Conservation (phyloP, 2,329 filamentous ascomycete genomes). For the Fusarium xylarioides region DNA sequence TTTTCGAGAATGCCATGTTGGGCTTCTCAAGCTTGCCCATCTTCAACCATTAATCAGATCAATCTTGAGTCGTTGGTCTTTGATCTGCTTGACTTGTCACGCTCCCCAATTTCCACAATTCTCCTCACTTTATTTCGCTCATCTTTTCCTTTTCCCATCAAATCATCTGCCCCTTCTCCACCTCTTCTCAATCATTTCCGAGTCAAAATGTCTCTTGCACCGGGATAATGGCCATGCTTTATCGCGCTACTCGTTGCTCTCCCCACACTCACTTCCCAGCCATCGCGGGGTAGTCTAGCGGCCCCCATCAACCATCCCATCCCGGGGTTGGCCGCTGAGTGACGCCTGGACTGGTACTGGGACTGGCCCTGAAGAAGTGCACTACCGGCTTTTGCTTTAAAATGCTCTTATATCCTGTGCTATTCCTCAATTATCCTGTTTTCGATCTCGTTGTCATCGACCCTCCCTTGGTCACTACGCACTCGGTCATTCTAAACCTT, state of each 20-base stretch:
- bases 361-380: neutral
- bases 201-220: conserved; percentile 12
- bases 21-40: conserved; percentile 18
- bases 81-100: neutral
- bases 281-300: conserved; percentile 38
- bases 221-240: neutral
- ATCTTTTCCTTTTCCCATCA: conserved; percentile 2
- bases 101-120: neutral
- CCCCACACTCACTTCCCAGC: conserved; percentile 36
- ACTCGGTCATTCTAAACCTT: neutral
- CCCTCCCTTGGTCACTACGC: conserved; percentile 3
- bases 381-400: conserved; percentile 17
- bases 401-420: conserved; percentile 26
- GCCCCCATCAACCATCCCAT: conserved; percentile 35
- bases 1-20: conserved; percentile 23
- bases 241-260: conserved; percentile 17
- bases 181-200: conserved; percentile 7
- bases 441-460: conserved; percentile 27
- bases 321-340: conserved; percentile 34
- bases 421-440: conserved; percentile 30
- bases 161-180: conserved; percentile 13
- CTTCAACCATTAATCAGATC: neutral
- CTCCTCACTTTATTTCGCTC: neutral
- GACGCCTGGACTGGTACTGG: conserved; percentile 19
- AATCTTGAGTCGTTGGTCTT: neutral